These are phyloP conservation scores for Trichoderma guizhouense DNA, from an alignment of 2,329 filamentous ascomycete species.

Conservation along the genomic window DNA sequence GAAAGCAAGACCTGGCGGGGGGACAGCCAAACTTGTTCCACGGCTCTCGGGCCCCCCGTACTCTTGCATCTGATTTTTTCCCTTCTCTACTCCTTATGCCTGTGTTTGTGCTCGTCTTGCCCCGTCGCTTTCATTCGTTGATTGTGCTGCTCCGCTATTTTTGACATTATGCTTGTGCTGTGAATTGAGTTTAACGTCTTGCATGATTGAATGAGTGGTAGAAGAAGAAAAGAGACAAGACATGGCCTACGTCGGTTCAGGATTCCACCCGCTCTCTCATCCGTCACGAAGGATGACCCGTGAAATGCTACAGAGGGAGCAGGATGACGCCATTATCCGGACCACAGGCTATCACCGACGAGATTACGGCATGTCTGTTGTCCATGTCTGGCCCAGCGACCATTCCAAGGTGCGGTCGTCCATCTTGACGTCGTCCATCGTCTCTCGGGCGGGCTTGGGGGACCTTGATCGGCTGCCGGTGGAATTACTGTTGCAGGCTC, in stretches of 20 bases:
- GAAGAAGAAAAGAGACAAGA: neutral
- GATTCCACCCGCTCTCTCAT: neutral
- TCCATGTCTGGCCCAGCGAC: neutral
- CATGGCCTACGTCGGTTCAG: neutral
- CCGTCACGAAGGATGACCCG: neutral
- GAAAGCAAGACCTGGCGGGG: neutral
- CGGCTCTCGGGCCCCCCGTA: neutral
- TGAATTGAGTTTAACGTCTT: neutral
- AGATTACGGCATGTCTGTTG: neutral
- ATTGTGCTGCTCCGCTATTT: conserved; percentile 1
- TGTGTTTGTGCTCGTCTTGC: neutral
- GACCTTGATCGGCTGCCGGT: conserved; percentile 3
- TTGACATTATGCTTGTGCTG: neutral
- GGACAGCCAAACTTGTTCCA: neutral
- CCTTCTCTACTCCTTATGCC: neutral
- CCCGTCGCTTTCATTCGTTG: neutral
- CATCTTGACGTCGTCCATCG: conserved; percentile 1
- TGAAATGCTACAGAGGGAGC: neutral
- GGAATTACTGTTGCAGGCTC: conserved; percentile 3
- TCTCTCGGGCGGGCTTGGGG: neutral
- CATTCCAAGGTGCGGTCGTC: conserved; percentile 3
- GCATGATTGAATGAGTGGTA: conserved; percentile 2
- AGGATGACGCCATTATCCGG: conserved; percentile 9
- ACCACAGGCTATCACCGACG: conserved; percentile 2
- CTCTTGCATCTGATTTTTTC: neutral